phyloP scores from a whole-genome alignment of 352 stramenopile genomes.

The Pythium inflatum region DNA sequence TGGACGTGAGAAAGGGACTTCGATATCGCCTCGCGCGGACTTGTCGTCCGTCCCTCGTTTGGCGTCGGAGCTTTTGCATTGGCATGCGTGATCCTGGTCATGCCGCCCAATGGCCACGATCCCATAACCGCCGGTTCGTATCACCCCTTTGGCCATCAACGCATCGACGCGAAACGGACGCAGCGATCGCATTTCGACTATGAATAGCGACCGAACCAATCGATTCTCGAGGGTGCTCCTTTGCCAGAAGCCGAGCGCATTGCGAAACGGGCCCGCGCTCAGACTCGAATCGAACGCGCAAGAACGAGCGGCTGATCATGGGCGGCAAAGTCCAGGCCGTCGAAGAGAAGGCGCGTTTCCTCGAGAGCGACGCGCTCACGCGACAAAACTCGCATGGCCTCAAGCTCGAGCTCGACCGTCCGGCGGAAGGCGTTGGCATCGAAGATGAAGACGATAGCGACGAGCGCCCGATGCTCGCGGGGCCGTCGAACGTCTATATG shows the following conservation, averaged over 20 bases:
- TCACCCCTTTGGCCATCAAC: too few relatives aligned
- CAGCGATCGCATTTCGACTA: not conserved
- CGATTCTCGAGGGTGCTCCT: too few relatives aligned
- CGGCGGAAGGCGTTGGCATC: slow-evolving; percentile 31
- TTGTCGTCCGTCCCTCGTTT: too few relatives aligned
- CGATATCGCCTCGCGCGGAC: too few relatives aligned
- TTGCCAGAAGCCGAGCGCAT: not conserved
- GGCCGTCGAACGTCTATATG: slow-evolving; percentile 63
- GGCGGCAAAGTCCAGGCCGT: slow-evolving; percentile 24
- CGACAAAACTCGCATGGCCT: slow-evolving; percentile 14
- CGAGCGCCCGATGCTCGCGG: slow-evolving; percentile 42
- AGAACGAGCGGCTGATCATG: slow-evolving; percentile 9
- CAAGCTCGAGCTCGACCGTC: slow-evolving; percentile 36
- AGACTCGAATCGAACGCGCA: not conserved
- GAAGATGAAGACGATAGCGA: slow-evolving; percentile 50
- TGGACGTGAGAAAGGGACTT: too few relatives aligned
- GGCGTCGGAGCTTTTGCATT: too few relatives aligned
- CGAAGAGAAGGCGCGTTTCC: slow-evolving; percentile 61
- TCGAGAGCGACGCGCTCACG: slow-evolving; percentile 50
- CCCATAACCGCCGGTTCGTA: too few relatives aligned
- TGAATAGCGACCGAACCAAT: slow-evolving; percentile 1
- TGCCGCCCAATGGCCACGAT: too few relatives aligned
- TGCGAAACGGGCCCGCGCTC: not conserved
- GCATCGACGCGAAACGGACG: too few relatives aligned
- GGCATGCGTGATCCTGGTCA: too few relatives aligned